phyloP scores from a whole-genome alignment of 2,329 filamentous ascomycete species.

The Sodiomyces alkalinus region DNA sequence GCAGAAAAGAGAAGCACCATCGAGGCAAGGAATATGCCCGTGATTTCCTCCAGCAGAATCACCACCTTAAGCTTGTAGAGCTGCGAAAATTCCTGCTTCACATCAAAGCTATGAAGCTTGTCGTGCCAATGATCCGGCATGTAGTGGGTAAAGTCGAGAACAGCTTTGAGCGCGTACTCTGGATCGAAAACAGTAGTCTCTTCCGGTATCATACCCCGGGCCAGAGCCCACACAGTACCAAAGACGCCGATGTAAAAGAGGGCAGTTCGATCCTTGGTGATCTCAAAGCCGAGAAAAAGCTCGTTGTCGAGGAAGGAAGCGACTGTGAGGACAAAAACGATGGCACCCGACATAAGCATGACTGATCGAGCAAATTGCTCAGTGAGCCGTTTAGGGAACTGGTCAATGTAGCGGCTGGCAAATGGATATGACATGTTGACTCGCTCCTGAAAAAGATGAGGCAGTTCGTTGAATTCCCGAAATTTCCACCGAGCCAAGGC shows the following conservation, averaged over 20 bases:
- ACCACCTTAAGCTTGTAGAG: conserved; percentile 87
- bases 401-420: conserved; percentile 81
- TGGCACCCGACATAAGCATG: conserved; percentile 72
- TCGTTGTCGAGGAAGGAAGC: conserved; percentile 83
- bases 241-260: conserved; percentile 82
- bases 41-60: conserved; percentile 82
- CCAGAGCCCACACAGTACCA: conserved; percentile 68
- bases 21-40: conserved; percentile 85
- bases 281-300: conserved; percentile 79
- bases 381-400: conserved; percentile 91
- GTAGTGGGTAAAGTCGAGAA: conserved; percentile 88
- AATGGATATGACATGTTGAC: conserved; percentile 92
- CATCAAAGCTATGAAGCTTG: conserved; percentile 83
- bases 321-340: conserved; percentile 72
- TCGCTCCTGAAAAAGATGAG: conserved; percentile 79
- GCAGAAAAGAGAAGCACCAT: conserved; percentile 78
- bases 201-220: conserved; percentile 70
- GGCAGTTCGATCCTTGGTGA: conserved; percentile 75
- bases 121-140: conserved; percentile 79
- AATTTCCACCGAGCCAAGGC: conserved; percentile 96
- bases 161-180: conserved; percentile 72
- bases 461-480: conserved; percentile 91
- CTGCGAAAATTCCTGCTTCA: conserved; percentile 76
- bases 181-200: conserved; percentile 86
- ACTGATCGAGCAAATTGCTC: conserved; percentile 74